Conservation (phyloP, 1,139 yeast species). For the Arxiozyma slooffiae region DNA sequence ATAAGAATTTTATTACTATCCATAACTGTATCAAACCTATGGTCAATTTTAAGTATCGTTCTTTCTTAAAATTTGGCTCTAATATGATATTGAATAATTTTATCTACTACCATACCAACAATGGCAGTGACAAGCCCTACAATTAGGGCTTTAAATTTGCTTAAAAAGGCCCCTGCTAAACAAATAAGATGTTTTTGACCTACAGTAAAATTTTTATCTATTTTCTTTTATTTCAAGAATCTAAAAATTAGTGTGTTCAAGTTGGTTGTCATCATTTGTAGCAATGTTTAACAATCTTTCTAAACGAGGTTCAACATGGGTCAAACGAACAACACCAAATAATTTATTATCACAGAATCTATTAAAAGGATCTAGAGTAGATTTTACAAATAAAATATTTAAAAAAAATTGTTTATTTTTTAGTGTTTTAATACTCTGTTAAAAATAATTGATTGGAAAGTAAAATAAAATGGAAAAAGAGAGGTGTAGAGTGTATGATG, state of each 20-base stretch:
- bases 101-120: slow-evolving; percentile 72
- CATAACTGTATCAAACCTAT: slow-evolving; percentile 70
- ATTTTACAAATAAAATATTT: slow-evolving; percentile 34
- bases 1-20: slow-evolving; percentile 67
- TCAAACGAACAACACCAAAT: slow-evolving; percentile 45
- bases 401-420: slow-evolving; percentile 11
- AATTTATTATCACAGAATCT: slow-evolving; percentile 43
- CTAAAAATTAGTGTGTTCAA: slow-evolving; percentile 29
- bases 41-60: slow-evolving; percentile 75
- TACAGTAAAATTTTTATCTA: slow-evolving; percentile 62
- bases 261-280: not conserved
- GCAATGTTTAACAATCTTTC: slow-evolving; percentile 27
- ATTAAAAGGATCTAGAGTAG: slow-evolving; percentile 52
- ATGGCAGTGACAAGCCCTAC: slow-evolving; percentile 84
- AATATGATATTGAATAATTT: slow-evolving; percentile 64
- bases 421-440: slow-evolving; percentile 8
- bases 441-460: slow-evolving; percentile 2
- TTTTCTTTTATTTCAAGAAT: slow-evolving; percentile 49
- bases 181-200: slow-evolving; percentile 76
- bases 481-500: slow-evolving; percentile 17
- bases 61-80: slow-evolving; percentile 51
- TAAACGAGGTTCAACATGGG: slow-evolving; percentile 45
- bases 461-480: slow-evolving; percentile 28
- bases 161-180: slow-evolving; percentile 61
- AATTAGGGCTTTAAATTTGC: slow-evolving; percentile 51